phyloP scores from a whole-genome alignment of 768 basidiomycete species.

The Panaeolus cyanescens region DNA sequence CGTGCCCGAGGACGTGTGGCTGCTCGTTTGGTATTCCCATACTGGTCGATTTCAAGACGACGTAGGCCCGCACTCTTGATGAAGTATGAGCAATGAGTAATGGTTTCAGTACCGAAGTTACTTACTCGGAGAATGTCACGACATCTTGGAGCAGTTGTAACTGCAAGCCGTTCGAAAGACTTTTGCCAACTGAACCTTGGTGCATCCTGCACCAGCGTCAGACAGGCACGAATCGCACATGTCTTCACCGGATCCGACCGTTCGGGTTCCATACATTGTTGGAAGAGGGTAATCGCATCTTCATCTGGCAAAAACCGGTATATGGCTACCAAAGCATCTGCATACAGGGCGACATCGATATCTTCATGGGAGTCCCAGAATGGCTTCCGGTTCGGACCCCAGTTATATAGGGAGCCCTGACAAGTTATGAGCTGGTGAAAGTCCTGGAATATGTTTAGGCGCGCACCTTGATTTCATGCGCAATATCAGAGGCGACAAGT shows the following conservation, averaged over 20 bases:
- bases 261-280: conserved; percentile 70
- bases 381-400: conserved; percentile 46
- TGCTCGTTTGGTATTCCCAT: conserved; percentile 54
- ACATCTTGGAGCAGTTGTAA: conserved; percentile 47
- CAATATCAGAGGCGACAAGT: conserved; percentile 68
- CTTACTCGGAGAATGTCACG: conserved; percentile 59
- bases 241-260: conserved; percentile 82
- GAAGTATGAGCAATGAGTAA: neutral
- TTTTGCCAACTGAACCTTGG: conserved; percentile 57
- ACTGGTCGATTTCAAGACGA: conserved; percentile 62
- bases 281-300: conserved; percentile 62
- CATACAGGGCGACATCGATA: conserved; percentile 75
- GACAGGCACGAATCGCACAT: conserved; percentile 70
- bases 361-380: conserved; percentile 77
- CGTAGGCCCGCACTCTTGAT: conserved; percentile 49
- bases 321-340: conserved; percentile 71
- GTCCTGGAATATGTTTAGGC: neutral
- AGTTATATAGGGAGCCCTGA: conserved; percentile 33
- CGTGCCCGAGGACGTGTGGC: conserved; percentile 63
- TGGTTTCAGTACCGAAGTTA: neutral
- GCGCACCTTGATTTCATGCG: conserved; percentile 77
- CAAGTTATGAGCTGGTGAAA: neutral
- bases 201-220: conserved; percentile 68
- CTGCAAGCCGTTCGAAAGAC: conserved; percentile 49
- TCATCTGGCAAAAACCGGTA: conserved; percentile 70